Evolutionary conservation across 2,329 filamentous ascomycete genomes (phyloP).

Genomic region (Sarocladium kiliense): DNA sequence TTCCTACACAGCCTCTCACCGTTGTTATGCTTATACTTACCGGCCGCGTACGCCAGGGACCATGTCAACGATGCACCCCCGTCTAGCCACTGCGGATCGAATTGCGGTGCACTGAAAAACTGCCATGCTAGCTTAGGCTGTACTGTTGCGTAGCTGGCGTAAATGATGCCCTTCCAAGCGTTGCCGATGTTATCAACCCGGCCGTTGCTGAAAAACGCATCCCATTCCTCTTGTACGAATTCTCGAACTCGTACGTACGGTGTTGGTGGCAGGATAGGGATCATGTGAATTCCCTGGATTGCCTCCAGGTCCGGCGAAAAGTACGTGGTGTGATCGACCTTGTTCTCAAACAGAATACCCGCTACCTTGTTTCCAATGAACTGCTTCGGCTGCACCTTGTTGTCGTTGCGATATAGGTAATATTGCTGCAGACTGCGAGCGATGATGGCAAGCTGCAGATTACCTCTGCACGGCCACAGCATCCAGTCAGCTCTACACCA

Average conservation of each 20-base stretch:
- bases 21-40: background rate
- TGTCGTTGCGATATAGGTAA: slow-evolving; percentile 71
- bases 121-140: slow-evolving; percentile 64
- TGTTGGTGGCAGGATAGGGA: slow-evolving; percentile 66
- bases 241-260: slow-evolving; percentile 58
- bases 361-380: slow-evolving; percentile 76
- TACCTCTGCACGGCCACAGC: slow-evolving; percentile 44
- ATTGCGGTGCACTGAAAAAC: slow-evolving; percentile 66
- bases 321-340: slow-evolving; percentile 87
- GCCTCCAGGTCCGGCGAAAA: slow-evolving; percentile 72
- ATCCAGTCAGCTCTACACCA: background rate
- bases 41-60: slow-evolving; percentile 76
- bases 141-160: slow-evolving; percentile 74
- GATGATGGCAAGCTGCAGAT: slow-evolving; percentile 78
- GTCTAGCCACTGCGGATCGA: slow-evolving; percentile 67
- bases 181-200: slow-evolving; percentile 60
- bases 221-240: slow-evolving; percentile 83
- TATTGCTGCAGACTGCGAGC: slow-evolving; percentile 70
- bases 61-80: slow-evolving; percentile 79
- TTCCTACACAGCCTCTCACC: background rate
- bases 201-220: slow-evolving; percentile 66
- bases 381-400: slow-evolving; percentile 64
- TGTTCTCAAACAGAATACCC: slow-evolving; percentile 84
- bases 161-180: slow-evolving; percentile 83
- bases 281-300: slow-evolving; percentile 77